Conservation (phyloP, 2,329 filamentous ascomycete species). For the Colletotrichum sp. region DNA sequence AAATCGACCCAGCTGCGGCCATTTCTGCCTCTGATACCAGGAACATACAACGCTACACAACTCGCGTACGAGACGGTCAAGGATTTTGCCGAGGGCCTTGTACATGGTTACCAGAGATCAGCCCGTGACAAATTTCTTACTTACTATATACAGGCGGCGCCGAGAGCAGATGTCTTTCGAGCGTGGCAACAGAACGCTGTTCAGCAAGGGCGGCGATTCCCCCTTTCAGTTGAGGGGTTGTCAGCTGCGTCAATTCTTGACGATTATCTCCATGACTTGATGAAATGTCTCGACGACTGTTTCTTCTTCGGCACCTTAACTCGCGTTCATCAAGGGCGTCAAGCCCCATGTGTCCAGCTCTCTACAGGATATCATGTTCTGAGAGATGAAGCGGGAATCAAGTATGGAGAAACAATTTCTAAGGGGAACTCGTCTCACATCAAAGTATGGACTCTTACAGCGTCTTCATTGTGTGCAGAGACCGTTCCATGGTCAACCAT, state of each 20-base stretch:
- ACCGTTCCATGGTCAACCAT: not conserved
- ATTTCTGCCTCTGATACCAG: not conserved
- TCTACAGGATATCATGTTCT: not conserved
- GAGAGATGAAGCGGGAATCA: not conserved
- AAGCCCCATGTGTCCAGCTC: not conserved
- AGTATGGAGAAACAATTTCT: not conserved
- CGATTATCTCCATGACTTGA: not conserved
- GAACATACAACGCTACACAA: not conserved
- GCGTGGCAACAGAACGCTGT: not conserved
- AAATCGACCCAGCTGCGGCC: not conserved
- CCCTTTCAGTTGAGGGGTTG: not conserved
- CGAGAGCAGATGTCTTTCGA: not conserved
- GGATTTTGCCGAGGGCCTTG: not conserved
- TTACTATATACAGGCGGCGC: not conserved
- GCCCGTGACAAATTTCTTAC: not conserved
- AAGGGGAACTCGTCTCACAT: not conserved
- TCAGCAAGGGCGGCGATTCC: not conserved
- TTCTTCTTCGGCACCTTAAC: slow-evolving; percentile 11
- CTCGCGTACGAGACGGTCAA: not conserved
- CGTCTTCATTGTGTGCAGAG: not conserved
- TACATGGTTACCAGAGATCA: not conserved
- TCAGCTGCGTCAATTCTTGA: not conserved
- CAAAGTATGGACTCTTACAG: not conserved
- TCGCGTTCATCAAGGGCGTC: not conserved
- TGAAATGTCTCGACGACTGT: not conserved